Evolutionary conservation across 352 stramenopile species (phyloP).

Genomic region (Phytopythium montanum): DNA sequence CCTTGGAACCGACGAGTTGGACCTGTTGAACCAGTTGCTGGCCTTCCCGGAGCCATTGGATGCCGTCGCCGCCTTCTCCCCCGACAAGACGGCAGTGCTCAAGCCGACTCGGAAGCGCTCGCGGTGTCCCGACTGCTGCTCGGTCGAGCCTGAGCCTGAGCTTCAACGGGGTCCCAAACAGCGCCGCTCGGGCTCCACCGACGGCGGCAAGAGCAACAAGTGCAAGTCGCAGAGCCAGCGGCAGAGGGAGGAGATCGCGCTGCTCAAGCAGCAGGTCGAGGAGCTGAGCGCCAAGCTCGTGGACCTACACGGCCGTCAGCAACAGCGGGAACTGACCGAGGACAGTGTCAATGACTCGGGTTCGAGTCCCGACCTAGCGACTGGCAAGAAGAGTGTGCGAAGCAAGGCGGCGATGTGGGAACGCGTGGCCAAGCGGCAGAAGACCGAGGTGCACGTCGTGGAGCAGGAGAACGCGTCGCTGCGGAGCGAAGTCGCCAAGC

Average conservation of each 20-base stretch:
- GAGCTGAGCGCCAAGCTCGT: slow-evolving; percentile 8
- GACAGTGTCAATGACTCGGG: background rate
- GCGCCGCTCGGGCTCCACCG: too few relatives aligned
- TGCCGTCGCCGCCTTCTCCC: too few relatives aligned
- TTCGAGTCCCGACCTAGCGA: background rate
- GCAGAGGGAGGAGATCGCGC: slow-evolving; percentile 33
- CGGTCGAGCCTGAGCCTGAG: too few relatives aligned
- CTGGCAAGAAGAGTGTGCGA: background rate
- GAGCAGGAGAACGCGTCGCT: slow-evolving; percentile 39
- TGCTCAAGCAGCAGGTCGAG: slow-evolving; percentile 23
- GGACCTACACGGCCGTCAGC: background rate
- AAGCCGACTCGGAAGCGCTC: too few relatives aligned
- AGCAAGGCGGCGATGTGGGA: slow-evolving; percentile 9
- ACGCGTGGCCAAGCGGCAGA: slow-evolving; percentile 14
- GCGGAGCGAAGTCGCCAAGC: slow-evolving; percentile 19
- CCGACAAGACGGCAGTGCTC: too few relatives aligned
- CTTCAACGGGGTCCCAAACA: too few relatives aligned
- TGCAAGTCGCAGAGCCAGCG: slow-evolving; percentile 28
- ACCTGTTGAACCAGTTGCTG: too few relatives aligned
- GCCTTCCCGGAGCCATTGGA: too few relatives aligned
- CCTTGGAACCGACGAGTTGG: too few relatives aligned
- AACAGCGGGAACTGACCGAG: background rate
- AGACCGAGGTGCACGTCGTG: slow-evolving; percentile 19
- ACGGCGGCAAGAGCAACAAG: slow-evolving; percentile 1
- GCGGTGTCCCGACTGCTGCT: too few relatives aligned